phyloP scores from a whole-genome alignment of 805 yeast genomes.

The Yarrowia sp. region DNA sequence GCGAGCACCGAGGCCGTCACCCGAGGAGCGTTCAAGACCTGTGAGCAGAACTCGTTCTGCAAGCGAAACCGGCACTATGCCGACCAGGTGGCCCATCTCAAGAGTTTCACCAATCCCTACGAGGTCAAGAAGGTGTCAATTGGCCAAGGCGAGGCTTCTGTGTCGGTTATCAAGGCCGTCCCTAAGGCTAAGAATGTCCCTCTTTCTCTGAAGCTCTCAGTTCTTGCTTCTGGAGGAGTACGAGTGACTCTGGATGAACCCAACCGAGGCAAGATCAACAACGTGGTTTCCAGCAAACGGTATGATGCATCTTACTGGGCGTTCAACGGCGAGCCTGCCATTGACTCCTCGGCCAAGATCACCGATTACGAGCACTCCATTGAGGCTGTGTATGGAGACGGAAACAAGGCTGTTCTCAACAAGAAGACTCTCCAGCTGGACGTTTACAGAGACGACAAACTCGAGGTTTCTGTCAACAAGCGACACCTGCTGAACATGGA shows the following conservation, averaged over 20 bases:
- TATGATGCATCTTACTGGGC: constrained; percentile 69
- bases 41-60: constrained; percentile 86
- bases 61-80: constrained; percentile 77
- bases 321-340: constrained; percentile 52
- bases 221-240: constrained; percentile 62
- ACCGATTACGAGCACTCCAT: constrained; percentile 24
- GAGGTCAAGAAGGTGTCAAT: constrained; percentile 48
- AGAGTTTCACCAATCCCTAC: constrained; percentile 53
- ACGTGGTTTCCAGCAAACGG: constrained; percentile 55
- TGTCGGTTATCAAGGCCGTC: constrained; percentile 50
- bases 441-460: constrained; percentile 55
- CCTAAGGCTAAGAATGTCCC: constrained; percentile 35
- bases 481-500: constrained; percentile 78
- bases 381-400: constrained; percentile 47
- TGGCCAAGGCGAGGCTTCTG: constrained; percentile 47
- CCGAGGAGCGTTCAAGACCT: constrained; percentile 61
- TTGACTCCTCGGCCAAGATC: constrained; percentile 42
- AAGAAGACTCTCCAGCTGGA: constrained; percentile 60
- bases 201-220: constrained; percentile 63
- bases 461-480: constrained; percentile 69
- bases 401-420: constrained; percentile 53
- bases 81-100: constrained; percentile 48
- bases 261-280: constrained; percentile 50
- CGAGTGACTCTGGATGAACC: constrained; percentile 74
- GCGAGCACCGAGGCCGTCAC: constrained; percentile 25